Conservation (phyloP, 805 yeast genomes). For the Ogataea paradorogensis region DNA sequence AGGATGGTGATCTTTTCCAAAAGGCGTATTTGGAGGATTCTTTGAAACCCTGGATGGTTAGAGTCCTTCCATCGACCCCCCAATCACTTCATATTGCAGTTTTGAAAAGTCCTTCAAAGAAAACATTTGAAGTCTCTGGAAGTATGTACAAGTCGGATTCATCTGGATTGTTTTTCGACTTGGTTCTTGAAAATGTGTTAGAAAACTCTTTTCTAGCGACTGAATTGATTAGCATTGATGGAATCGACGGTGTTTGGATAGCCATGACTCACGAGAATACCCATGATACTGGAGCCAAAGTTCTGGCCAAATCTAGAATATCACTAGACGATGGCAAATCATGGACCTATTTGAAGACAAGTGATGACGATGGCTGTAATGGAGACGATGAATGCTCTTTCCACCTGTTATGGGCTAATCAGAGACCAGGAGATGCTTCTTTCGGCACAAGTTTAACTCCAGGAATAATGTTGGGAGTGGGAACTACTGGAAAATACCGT, state of each 20-base stretch:
- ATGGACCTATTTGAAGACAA: constrained; percentile 48
- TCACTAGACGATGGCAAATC: constrained; percentile 52
- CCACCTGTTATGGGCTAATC: constrained; percentile 35
- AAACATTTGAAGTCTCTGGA: constrained; percentile 19
- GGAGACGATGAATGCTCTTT: constrained; percentile 49
- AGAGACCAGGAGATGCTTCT: constrained; percentile 40
- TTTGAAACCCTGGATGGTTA: constrained; percentile 36
- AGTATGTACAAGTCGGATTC: constrained; percentile 55
- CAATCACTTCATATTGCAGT: constrained; percentile 42
- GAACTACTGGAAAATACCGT: constrained; percentile 68
- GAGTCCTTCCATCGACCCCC: constrained; percentile 40
- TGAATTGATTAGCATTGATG: constrained; percentile 41
- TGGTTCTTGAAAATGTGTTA: constrained; percentile 36
- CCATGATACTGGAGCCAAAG: constrained; percentile 29
- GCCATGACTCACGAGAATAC: constrained; percentile 31
- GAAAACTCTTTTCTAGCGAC: constrained; percentile 14
- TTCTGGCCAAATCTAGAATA: constrained; percentile 34
- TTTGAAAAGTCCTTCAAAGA: constrained; percentile 18
- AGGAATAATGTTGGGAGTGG: constrained; percentile 61
- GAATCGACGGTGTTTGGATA: constrained; percentile 63
- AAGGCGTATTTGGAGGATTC: constrained; percentile 41
- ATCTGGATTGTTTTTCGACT: constrained; percentile 50
- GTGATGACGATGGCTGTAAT: constrained; percentile 44
- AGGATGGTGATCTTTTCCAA: constrained; percentile 41
- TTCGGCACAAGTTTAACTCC: constrained; percentile 53